A percentile compares a stretch with the other conserved stretches of the same genome.
Evolutionary conservation across 495 filamentous ascomycete species (phyloP).

Genomic region (Xylaria grammica): DNA sequence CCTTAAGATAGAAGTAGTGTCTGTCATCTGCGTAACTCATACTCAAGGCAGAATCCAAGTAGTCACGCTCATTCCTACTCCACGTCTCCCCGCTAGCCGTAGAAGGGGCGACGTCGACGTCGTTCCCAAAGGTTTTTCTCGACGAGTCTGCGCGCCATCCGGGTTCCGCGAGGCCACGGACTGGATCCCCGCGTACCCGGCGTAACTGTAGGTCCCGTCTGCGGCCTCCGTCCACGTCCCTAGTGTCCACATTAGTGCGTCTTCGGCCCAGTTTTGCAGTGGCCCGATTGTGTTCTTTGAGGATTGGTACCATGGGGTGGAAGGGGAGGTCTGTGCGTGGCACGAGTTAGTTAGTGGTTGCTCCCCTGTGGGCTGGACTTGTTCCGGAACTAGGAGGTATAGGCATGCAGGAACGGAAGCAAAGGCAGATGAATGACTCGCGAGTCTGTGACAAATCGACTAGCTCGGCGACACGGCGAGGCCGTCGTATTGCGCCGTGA

Average conservation of each 20-base stretch:
- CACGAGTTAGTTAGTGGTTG: not conserved
- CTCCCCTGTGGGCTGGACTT: not conserved
- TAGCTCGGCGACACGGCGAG: too few relatives aligned
- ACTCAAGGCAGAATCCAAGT: slow-evolving; percentile 58
- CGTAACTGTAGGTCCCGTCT: slow-evolving; percentile 52
- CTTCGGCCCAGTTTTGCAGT: slow-evolving; percentile 62
- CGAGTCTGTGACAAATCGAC: too few relatives aligned
- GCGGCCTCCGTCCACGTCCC: slow-evolving; percentile 62
- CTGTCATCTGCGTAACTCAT: too few relatives aligned
- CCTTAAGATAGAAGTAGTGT: too few relatives aligned
- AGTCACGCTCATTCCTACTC: slow-evolving; percentile 58
- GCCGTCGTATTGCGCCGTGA: too few relatives aligned
- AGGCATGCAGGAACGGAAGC: not conserved
- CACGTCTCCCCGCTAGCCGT: slow-evolving; percentile 53
- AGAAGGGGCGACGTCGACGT: slow-evolving; percentile 52
- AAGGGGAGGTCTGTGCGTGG: slow-evolving; percentile 37
- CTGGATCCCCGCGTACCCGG: slow-evolving; percentile 49
- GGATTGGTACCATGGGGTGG: slow-evolving; percentile 54
- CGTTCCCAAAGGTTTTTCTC: slow-evolving; percentile 59
- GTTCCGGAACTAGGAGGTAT: not conserved
- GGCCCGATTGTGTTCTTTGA: slow-evolving; percentile 61
- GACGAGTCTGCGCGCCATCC: slow-evolving; percentile 57
- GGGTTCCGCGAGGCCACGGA: slow-evolving; percentile 57
- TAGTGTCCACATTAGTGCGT: slow-evolving; percentile 59
- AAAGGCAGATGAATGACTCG: too few relatives aligned